These are phyloP conservation scores for Jaapia argillacea DNA, from an alignment of 768 basidiomycete species.

Conservation along the genomic window DNA sequence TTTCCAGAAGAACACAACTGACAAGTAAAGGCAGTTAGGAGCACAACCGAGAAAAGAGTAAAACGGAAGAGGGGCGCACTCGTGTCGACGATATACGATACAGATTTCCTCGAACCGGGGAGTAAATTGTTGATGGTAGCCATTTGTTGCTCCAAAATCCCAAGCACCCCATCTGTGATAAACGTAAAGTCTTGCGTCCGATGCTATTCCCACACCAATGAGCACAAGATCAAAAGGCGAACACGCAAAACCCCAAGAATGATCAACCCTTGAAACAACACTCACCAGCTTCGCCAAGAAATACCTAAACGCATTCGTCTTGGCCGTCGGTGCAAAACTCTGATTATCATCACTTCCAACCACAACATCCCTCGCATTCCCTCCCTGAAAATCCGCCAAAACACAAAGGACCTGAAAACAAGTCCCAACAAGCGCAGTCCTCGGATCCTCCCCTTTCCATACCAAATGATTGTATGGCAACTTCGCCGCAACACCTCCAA, in stretches of 20 bases:
- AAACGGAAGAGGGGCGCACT: slow-evolving; percentile 34
- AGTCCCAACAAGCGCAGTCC: slow-evolving; percentile 59
- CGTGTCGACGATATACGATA: slow-evolving; percentile 76
- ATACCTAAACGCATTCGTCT: slow-evolving; percentile 85
- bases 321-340: slow-evolving; percentile 40
- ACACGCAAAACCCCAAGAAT: no score
- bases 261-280: no score
- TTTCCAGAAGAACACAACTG: slow-evolving; percentile 84
- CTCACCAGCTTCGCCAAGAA: slow-evolving; percentile 84
- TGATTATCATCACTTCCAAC: slow-evolving; percentile 32
- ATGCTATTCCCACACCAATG: slow-evolving; percentile 41
- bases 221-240: slow-evolving; percentile 1
- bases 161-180: slow-evolving; percentile 61
- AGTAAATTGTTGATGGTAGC: slow-evolving; percentile 63
- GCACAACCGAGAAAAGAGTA: not conserved
- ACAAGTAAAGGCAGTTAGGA: slow-evolving; percentile 5
- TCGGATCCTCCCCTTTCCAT: slow-evolving; percentile 80
- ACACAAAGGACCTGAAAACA: slow-evolving; percentile 73
- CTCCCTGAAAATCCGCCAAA: slow-evolving; percentile 75
- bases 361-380: slow-evolving; percentile 48
- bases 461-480: slow-evolving; percentile 87
- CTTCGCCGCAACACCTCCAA: slow-evolving; percentile 65
- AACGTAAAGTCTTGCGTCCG: slow-evolving; percentile 84
- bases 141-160: slow-evolving; percentile 67
- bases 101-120: slow-evolving; percentile 76